Evolutionary conservation across 805 yeast species (phyloP).

Genomic region (Teunomyces stri): DNA sequence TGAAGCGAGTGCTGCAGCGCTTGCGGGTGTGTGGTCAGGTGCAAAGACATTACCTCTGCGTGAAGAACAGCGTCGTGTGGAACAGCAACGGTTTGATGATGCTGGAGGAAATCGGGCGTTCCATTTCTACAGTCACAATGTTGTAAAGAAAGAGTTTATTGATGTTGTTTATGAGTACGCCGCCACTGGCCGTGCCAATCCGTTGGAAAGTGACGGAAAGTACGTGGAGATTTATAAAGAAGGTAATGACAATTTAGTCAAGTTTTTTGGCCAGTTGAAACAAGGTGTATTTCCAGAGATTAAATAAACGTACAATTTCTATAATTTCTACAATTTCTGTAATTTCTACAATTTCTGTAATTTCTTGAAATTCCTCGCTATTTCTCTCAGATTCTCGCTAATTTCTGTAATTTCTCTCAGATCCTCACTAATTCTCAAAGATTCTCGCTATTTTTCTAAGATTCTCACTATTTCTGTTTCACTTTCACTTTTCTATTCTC

Average conservation of each 20-base stretch:
- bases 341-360: neutral
- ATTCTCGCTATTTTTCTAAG: neutral
- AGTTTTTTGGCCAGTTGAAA: conserved; percentile 5
- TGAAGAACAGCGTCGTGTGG: conserved; percentile 38
- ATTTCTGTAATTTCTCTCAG: neutral
- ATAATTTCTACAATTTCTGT: no score
- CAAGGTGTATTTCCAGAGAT: neutral
- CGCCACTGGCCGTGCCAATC: conserved; percentile 7
- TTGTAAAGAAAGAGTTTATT: conserved; percentile 5
- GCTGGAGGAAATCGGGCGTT: conserved; percentile 11
- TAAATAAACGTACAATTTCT: neutral
- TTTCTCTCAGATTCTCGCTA: no score
- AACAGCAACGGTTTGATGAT: conserved; percentile 17
- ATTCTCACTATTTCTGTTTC: neutral
- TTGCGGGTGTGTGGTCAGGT: conserved; percentile 57
- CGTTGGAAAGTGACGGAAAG: conserved; percentile 1
- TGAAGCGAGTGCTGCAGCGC: conserved; percentile 52
- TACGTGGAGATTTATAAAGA: conserved; percentile 1
- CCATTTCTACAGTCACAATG: conserved; percentile 31
- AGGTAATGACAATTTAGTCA: conserved; percentile 6
- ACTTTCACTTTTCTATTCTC: neutral
- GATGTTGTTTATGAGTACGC: conserved; percentile 1
- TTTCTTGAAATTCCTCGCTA: no score
- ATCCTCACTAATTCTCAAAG: neutral
- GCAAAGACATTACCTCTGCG: conserved; percentile 36